These are phyloP conservation scores for Phyllosticta ampelicida DNA, from an alignment of 2,329 filamentous ascomycete species.

Conservation along the genomic window DNA sequence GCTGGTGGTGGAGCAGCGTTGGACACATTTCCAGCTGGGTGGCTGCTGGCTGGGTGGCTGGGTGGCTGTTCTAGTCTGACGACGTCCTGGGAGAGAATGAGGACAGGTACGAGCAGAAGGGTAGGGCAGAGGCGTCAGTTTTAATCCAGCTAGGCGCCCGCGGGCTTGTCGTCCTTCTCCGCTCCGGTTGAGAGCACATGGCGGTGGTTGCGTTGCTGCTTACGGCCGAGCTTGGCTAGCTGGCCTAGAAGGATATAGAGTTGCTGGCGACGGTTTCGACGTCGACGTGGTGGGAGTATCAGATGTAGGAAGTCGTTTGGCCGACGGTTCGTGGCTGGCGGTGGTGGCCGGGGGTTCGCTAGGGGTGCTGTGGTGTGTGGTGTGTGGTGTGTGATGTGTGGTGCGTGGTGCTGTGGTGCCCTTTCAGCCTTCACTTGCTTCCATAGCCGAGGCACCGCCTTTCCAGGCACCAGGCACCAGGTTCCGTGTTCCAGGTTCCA, in stretches of 20 bases:
- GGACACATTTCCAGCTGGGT: background rate
- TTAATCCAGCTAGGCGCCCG: background rate
- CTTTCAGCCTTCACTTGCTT: too few species aligned
- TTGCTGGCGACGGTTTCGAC: background rate
- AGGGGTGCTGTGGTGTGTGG: too few species aligned
- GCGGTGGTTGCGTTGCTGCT: background rate
- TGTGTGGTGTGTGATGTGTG: too few species aligned
- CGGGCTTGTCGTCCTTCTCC: too few species aligned
- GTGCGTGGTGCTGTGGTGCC: too few species aligned
- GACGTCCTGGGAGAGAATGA: background rate
- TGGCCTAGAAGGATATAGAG: background rate
- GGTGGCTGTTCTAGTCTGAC: too few species aligned
- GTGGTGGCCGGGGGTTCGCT: too few species aligned
- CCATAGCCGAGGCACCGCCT: too few species aligned
- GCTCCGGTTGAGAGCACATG: background rate
- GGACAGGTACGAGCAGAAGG: background rate
- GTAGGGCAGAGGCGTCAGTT: background rate
- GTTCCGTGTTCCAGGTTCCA: too few species aligned
- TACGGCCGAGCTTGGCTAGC: background rate
- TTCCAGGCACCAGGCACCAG: too few species aligned
- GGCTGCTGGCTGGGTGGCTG: too few species aligned
- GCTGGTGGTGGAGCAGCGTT: slow-evolving; percentile 18
- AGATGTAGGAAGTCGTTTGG: background rate
- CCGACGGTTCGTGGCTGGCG: background rate
- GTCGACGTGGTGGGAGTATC: background rate